Evolutionary conservation across 2,329 filamentous ascomycete genomes (phyloP).

Genomic region (Pseudogymnoascus sp.): DNA sequence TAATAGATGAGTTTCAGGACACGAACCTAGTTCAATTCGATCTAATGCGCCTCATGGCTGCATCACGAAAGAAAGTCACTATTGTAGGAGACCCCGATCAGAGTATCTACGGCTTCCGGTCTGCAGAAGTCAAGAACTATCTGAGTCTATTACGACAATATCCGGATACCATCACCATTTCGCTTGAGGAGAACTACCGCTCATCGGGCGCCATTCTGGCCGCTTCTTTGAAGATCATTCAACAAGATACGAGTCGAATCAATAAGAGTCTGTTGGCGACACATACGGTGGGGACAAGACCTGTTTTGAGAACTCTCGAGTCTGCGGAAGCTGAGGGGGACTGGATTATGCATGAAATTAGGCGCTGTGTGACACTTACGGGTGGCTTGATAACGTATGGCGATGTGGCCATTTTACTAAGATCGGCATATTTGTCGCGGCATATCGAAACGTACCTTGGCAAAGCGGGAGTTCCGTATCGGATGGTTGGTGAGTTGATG

Average conservation of each 20-base stretch:
- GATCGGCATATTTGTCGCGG: constrained; percentile 74
- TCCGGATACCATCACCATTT: constrained; percentile 70
- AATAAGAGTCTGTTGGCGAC: constrained; percentile 73
- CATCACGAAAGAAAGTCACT: constrained; percentile 68
- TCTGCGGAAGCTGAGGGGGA: constrained; percentile 67
- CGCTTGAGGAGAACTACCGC: constrained; percentile 89
- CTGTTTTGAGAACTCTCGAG: constrained; percentile 70
- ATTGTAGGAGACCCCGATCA: constrained; percentile 96
- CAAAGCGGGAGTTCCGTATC: constrained; percentile 75
- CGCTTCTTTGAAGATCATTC: constrained; percentile 76
- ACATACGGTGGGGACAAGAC: constrained; percentile 70
- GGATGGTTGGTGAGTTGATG: constrained; percentile 64
- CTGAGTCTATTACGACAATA: constrained; percentile 70
- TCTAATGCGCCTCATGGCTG: constrained; percentile 81
- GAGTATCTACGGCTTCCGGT: constrained; percentile 94
- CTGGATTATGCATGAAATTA: constrained; percentile 84
- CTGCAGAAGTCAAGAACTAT: constrained; percentile 85
- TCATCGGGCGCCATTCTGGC: constrained; percentile 80
- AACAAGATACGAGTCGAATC: constrained; percentile 78
- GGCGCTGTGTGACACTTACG: constrained; percentile 61
- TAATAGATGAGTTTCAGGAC: constrained; percentile 97
- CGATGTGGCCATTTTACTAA: constrained; percentile 81
- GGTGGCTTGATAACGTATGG: constrained; percentile 65
- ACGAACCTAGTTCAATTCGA: constrained; percentile 95
- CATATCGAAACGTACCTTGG: constrained; percentile 80